A percentile compares a stretch with the other conserved stretches of the same genome.
phyloP scores from a whole-genome alignment of 352 stramenopile species.

The Pythium inflatum region DNA sequence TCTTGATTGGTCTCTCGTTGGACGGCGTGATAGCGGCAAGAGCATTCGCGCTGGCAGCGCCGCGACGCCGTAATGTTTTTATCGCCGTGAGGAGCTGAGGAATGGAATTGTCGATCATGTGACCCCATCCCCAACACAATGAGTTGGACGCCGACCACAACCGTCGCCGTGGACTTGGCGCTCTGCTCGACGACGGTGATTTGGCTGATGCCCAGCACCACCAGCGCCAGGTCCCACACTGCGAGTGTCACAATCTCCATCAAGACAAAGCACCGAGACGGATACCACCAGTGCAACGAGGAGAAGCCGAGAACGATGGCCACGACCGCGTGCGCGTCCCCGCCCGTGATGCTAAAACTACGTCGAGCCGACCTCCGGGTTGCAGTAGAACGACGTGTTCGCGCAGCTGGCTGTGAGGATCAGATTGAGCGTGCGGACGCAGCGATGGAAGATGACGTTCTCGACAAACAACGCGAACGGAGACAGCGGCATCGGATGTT shows the following conservation, averaged over 20 bases:
- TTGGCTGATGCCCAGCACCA: constrained; percentile 18
- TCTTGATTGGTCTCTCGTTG: too few relatives aligned
- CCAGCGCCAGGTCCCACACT: background rate
- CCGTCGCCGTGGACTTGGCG: background rate
- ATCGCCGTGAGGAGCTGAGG: too few relatives aligned
- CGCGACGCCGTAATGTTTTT: too few relatives aligned
- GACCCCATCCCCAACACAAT: constrained; percentile 11
- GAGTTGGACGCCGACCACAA: background rate
- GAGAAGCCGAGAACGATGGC: constrained; percentile 12
- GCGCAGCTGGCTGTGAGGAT: background rate
- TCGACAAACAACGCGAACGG: constrained; percentile 24
- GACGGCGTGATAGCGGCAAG: too few relatives aligned
- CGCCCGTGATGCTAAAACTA: background rate
- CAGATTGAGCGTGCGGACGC: constrained; percentile 6
- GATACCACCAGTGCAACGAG: background rate
- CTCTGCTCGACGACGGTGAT: background rate
- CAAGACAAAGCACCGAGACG: constrained; percentile 12
- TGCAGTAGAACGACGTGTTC: constrained; percentile 19
- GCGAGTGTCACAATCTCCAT: background rate
- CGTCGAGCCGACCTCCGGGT: constrained; percentile 2
- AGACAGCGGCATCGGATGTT: background rate
- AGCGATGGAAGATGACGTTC: constrained; percentile 13
- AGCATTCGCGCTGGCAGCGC: too few relatives aligned
- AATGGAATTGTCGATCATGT: too few relatives aligned
- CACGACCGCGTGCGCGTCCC: background rate